Percentiles rank a stretch among this genome's conserved stretches.
Conservation (phyloP, 306 rosid genomes). For the Albizia julibrissin region DNA sequence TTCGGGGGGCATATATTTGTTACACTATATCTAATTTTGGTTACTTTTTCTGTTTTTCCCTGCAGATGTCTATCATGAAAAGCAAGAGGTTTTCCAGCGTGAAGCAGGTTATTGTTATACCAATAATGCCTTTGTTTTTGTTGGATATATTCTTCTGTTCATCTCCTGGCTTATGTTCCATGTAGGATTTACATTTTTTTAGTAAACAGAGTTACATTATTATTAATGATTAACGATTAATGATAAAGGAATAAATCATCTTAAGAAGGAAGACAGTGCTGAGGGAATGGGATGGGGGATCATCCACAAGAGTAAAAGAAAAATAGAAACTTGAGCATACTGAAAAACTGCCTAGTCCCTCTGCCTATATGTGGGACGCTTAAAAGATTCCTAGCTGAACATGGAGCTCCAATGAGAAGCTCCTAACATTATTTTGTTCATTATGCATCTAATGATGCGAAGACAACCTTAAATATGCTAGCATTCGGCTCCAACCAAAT, state of each 20-base stretch:
- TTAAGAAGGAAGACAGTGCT: neutral
- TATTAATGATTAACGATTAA: neutral
- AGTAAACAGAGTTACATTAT: neutral
- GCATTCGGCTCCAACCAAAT: neutral
- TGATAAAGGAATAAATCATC: neutral
- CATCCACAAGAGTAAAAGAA: neutral
- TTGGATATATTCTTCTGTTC: constrained; percentile 7
- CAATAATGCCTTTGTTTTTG: constrained; percentile 7
- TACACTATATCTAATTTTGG: constrained; percentile 21
- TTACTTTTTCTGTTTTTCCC: constrained; percentile 4
- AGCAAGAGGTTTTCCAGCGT: constrained; percentile 80
- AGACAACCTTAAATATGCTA: neutral
- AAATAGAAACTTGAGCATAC: neutral
- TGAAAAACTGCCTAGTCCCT: neutral
- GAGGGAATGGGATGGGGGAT: too few species aligned
- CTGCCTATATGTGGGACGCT: neutral
- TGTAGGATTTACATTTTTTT: neutral
- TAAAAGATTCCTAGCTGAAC: neutral
- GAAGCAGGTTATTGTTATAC: constrained; percentile 69
- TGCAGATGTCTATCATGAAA: constrained; percentile 91
- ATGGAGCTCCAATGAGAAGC: neutral
- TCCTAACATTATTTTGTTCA: neutral
- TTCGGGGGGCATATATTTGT: neutral
- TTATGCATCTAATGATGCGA: neutral
- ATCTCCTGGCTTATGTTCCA: constrained; percentile 14